Evolutionary conservation across 2,329 filamentous ascomycete species (phyloP).

Genomic region (Beauveria scarabaeidicola): DNA sequence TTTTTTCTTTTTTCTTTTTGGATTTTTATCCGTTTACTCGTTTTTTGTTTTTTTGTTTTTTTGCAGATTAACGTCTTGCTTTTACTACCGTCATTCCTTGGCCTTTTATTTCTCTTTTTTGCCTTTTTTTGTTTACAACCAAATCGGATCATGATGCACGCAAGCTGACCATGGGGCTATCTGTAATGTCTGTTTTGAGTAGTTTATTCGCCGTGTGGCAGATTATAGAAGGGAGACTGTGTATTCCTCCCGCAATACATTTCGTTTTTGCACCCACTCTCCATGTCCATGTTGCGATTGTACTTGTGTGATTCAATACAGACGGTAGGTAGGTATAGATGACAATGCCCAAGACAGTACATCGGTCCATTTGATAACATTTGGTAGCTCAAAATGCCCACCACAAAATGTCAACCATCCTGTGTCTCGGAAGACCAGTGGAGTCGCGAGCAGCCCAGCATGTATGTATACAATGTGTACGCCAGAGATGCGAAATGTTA

Average conservation of each 20-base stretch:
- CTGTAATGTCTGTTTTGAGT: constrained; percentile 4
- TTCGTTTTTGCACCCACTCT: not conserved
- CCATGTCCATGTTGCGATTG: no score
- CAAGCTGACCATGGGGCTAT: not conserved
- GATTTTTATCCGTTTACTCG: not conserved
- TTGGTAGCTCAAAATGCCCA: not conserved
- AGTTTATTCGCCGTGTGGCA: not conserved
- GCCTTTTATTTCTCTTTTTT: not conserved
- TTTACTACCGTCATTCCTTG: not conserved
- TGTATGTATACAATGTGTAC: no score
- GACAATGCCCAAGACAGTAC: no score
- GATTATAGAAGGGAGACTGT: not conserved
- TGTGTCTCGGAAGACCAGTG: no score
- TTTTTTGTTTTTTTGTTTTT: not conserved
- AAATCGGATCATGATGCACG: no score
- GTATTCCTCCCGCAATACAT: not conserved
- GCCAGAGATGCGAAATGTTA: not conserved
- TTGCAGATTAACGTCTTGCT: not conserved
- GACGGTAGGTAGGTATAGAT: no score
- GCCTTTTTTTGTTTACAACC: not conserved
- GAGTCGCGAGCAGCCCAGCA: not conserved
- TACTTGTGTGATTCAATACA: not conserved
- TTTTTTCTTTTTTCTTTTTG: not conserved
- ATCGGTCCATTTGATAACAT: no score
- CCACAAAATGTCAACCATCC: no score